Conservation (phyloP, 768 basidiomycete species). For the Amanita rimosa region DNA sequence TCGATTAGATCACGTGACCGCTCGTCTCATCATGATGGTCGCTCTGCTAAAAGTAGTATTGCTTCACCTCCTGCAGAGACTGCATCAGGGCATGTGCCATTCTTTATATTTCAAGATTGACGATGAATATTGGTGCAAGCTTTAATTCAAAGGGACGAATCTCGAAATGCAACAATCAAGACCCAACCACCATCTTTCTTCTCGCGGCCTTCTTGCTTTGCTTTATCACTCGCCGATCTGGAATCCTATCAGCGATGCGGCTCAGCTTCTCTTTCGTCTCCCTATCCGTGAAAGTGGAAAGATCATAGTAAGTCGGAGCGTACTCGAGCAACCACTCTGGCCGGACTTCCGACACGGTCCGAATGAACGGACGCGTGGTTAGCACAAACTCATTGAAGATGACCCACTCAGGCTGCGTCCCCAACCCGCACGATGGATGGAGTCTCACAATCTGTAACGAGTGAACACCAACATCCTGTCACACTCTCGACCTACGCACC, state of each 20-base stretch:
- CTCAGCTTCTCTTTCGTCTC: neutral
- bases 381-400: constrained; percentile 92
- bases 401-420: constrained; percentile 86
- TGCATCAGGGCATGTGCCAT: too few species aligned
- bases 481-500: constrained; percentile 23
- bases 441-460: constrained; percentile 46
- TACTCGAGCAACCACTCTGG: constrained; percentile 46
- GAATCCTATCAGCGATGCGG: neutral
- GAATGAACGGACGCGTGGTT: constrained; percentile 80
- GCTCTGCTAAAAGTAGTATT: too few species aligned
- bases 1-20: neutral
- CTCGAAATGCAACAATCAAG: too few species aligned
- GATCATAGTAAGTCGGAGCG: neutral
- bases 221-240: neutral
- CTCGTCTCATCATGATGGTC: too few species aligned
- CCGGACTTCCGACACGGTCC: constrained; percentile 80
- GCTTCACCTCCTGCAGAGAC: too few species aligned
- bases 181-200: too few species aligned
- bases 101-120: too few species aligned
- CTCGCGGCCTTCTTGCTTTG: too few species aligned
- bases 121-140: too few species aligned
- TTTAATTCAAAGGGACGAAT: too few species aligned
- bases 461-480: neutral
- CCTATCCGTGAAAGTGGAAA: neutral
- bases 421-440: constrained; percentile 84